Conservation (phyloP, 2,329 filamentous ascomycete genomes). For the Lithohypha guttulata region DNA sequence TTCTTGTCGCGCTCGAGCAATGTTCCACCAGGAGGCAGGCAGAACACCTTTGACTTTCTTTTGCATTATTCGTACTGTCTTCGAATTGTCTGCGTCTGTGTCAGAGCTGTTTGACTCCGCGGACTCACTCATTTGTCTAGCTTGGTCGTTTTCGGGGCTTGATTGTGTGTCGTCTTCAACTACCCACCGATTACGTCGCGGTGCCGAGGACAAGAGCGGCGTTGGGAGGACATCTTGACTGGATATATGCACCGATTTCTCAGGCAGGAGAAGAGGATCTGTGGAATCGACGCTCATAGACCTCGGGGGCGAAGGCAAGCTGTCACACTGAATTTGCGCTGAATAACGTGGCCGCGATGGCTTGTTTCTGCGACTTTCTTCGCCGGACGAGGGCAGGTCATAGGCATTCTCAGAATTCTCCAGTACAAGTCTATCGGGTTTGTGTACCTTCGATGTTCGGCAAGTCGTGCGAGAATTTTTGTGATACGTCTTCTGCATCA, state of each 20-base stretch:
- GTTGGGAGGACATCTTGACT: conserved; percentile 3
- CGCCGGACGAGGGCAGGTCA: conserved; percentile 13
- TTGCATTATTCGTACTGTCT: conserved; percentile 25
- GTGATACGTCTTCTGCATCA: too few relatives aligned
- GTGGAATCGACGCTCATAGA: conserved; percentile 3
- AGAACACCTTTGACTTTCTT: conserved; percentile 38
- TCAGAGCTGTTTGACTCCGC: background rate
- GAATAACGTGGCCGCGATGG: too few relatives aligned
- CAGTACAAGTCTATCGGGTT: too few relatives aligned
- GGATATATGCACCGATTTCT: background rate
- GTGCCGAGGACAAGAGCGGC: conserved; percentile 5
- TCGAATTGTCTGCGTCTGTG: background rate
- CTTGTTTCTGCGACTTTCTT: background rate
- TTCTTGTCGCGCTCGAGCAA: conserved; percentile 16
- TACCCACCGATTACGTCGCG: conserved; percentile 4
- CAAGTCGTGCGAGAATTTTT: too few relatives aligned
- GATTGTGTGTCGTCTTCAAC: conserved; percentile 8
- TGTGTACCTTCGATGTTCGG: too few relatives aligned
- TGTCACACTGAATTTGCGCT: too few relatives aligned
- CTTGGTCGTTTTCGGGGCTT: background rate
- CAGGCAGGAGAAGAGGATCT: background rate
- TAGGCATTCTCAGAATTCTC: conserved; percentile 2
- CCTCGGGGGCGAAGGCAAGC: conserved; percentile 3
- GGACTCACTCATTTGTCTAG: background rate
- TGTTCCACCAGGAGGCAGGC: conserved; percentile 34